Conservation (phyloP, 768 basidiomycete species). For the Strobilomyces confusus region DNA sequence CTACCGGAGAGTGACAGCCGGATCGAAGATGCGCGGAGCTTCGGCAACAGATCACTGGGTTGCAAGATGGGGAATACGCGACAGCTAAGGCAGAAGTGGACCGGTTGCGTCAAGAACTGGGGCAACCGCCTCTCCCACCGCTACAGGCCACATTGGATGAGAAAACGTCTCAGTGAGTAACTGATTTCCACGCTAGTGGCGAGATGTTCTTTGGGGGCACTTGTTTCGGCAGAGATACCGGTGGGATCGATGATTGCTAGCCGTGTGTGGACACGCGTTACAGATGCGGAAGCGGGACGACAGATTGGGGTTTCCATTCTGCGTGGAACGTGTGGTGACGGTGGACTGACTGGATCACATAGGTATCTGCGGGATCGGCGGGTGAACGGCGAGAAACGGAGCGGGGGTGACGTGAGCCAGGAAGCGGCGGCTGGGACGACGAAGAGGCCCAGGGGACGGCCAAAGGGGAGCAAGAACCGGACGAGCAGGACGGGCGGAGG, state of each 20-base stretch:
- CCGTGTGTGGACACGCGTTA: conserved; percentile 1
- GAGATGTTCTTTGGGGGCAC: background rate
- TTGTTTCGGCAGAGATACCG: conserved; percentile 2
- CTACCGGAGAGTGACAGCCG: conserved; percentile 7
- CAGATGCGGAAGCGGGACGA: background rate
- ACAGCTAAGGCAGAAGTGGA: conserved; percentile 75
- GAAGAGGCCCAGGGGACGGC: conserved; percentile 62
- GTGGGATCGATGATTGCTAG: background rate
- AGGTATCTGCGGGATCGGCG: conserved; percentile 65
- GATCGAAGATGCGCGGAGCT: conserved; percentile 57
- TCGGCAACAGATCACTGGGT: conserved; percentile 56
- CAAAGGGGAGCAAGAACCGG: conserved; percentile 67
- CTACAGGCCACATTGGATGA: conserved; percentile 74
- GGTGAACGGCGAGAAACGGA: conserved; percentile 44
- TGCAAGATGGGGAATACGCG: conserved; percentile 77
- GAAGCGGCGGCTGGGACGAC: conserved; percentile 27
- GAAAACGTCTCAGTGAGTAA: conserved; percentile 49
- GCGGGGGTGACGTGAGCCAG: conserved; percentile 21
- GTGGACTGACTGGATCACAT: background rate
- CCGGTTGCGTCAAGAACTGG: conserved; percentile 67
- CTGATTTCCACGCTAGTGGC: conserved; percentile 11
- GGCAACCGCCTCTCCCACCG: conserved; percentile 68
- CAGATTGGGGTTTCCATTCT: conserved; percentile 4
- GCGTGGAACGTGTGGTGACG: conserved; percentile 16
- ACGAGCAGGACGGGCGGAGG: conserved; percentile 18